phyloP scores from a whole-genome alignment of 345 rosid species.

The Dimocarpus longan region DNA sequence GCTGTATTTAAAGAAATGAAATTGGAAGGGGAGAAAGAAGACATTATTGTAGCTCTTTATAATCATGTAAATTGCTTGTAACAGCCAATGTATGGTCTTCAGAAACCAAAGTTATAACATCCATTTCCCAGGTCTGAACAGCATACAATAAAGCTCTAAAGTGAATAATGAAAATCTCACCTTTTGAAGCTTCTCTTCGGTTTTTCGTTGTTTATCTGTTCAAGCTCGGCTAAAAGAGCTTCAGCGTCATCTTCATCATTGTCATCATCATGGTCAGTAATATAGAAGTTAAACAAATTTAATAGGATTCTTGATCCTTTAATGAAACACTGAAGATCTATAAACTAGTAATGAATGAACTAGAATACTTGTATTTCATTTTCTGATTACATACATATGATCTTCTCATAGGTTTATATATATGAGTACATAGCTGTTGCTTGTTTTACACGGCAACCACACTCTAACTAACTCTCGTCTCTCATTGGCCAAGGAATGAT shows the following conservation, averaged over 20 bases:
- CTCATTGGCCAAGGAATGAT: no score
- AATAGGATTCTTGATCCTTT: no score
- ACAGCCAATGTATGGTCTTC: background rate
- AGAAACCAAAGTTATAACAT: background rate
- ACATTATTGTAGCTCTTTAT: background rate
- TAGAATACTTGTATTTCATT: no score
- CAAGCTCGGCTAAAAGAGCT: constrained; percentile 96
- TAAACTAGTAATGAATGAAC: no score
- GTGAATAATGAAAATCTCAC: constrained; percentile 33
- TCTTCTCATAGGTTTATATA: no score
- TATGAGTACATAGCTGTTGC: no score
- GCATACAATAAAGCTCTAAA: background rate
- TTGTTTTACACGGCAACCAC: no score
- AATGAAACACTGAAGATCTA: no score
- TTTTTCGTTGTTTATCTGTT: constrained; percentile 89
- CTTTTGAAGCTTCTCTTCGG: constrained; percentile 84
- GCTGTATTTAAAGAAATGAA: background rate
- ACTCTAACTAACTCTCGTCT: no score
- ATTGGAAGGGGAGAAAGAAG: background rate
- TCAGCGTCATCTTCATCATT: constrained; percentile 83
- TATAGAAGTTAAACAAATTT: constrained; percentile 18
- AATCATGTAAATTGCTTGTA: background rate
- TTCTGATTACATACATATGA: no score
- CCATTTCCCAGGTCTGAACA: background rate
- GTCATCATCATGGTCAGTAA: constrained; percentile 55